These are phyloP conservation scores for Salvia hispanica DNA, from an alignment of 257 asterid genomes.

Conservation along the genomic window DNA sequence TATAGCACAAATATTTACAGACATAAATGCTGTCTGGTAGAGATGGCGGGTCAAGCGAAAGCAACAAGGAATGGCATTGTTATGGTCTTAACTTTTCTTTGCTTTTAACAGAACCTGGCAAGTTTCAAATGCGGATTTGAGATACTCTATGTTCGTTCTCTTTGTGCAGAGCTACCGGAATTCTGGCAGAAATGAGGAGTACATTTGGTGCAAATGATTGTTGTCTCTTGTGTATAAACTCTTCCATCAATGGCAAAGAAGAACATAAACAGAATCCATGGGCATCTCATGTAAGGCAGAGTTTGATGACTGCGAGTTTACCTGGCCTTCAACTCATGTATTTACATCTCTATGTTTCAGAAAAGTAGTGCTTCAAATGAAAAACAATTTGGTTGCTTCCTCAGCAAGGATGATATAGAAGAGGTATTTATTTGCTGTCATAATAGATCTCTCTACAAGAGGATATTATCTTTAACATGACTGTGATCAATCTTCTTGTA, in stretches of 20 bases:
- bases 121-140: conserved; percentile 24
- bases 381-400: conserved; percentile 65
- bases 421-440: conserved; percentile 58
- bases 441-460: conserved; percentile 25
- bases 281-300: conserved; percentile 68
- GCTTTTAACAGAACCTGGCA: conserved; percentile 28
- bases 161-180: conserved; percentile 66
- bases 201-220: conserved; percentile 88
- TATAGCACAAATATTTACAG: background rate
- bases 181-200: conserved; percentile 75
- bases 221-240: conserved; percentile 75
- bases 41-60: conserved; percentile 16
- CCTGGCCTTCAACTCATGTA: conserved; percentile 19
- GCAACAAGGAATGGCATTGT: conserved; percentile 15
- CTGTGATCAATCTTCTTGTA: conserved; percentile 28
- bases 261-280: conserved; percentile 68
- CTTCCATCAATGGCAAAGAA: conserved; percentile 64
- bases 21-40: conserved; percentile 11
- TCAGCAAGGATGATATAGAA: conserved; percentile 70
- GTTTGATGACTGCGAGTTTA: conserved; percentile 20
- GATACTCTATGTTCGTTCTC: conserved; percentile 26
- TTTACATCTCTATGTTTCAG: conserved; percentile 50
- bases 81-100: conserved; percentile 18
- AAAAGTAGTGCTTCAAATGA: conserved; percentile 45
- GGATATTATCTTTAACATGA: conserved; percentile 28